Percentiles rank a stretch among this genome's conserved stretches.
Evolutionary conservation across 2,329 filamentous ascomycete species (phyloP).

Genomic region (Dactylellina leptospora): DNA sequence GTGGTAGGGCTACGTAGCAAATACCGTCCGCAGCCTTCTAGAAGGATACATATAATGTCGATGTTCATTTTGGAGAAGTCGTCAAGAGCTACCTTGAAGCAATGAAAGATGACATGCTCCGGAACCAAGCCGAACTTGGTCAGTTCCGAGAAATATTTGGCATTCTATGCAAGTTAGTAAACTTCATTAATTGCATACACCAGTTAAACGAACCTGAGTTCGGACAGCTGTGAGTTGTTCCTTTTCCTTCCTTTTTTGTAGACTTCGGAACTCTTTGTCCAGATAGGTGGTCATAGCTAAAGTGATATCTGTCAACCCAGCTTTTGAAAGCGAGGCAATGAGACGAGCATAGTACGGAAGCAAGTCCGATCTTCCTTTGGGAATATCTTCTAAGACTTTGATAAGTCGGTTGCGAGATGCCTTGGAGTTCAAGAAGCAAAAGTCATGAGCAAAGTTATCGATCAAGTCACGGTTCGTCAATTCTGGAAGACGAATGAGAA

Average conservation of each 20-base stretch:
- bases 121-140: slow-evolving; percentile 98
- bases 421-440: slow-evolving; percentile 98
- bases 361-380: slow-evolving; percentile 90
- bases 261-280: slow-evolving; percentile 93
- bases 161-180: slow-evolving; percentile 60
- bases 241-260: slow-evolving; percentile 96
- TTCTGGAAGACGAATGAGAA: slow-evolving; percentile 87
- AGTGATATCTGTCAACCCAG: slow-evolving; percentile 86
- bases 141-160: slow-evolving; percentile 88
- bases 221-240: slow-evolving; percentile 73
- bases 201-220: slow-evolving; percentile 24
- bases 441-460: slow-evolving; percentile 92
- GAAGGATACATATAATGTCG: slow-evolving; percentile 93
- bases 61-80: slow-evolving; percentile 99
- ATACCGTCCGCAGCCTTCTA: slow-evolving; percentile 96
- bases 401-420: slow-evolving; percentile 92
- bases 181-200: slow-evolving; percentile 77
- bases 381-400: slow-evolving; percentile 91
- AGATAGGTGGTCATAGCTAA: slow-evolving; percentile 90
- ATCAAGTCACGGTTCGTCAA: slow-evolving; percentile 89
- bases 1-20: slow-evolving; percentile 92
- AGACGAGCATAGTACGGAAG: slow-evolving; percentile 91
- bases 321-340: slow-evolving; percentile 89
- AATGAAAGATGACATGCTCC: slow-evolving; percentile 98
- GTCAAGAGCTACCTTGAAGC: slow-evolving; percentile 94